These are phyloP conservation scores for Claviceps citrina DNA, from an alignment of 2,329 filamentous ascomycete genomes.

Conservation along the genomic window DNA sequence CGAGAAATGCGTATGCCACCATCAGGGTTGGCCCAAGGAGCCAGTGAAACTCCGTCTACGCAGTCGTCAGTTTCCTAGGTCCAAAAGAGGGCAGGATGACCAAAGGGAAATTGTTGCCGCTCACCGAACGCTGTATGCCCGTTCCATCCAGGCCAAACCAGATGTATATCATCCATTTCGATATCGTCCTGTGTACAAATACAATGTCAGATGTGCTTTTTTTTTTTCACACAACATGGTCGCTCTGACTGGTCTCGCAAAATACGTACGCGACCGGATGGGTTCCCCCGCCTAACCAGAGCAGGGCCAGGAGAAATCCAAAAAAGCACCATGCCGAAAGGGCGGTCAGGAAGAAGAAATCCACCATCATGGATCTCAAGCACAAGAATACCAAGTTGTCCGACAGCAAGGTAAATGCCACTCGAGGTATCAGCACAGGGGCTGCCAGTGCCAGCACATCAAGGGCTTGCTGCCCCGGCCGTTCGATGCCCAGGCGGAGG, in stretches of 20 bases:
- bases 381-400: conserved; percentile 76
- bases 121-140: conserved; percentile 41
- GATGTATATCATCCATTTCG: conserved; percentile 86
- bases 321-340: conserved; percentile 72
- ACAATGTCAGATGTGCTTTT: not conserved
- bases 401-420: conserved; percentile 71
- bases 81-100: not conserved
- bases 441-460: conserved; percentile 69
- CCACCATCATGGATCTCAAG: conserved; percentile 68
- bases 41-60: conserved; percentile 55
- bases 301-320: conserved; percentile 64
- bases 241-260: no score
- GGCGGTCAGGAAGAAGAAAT: conserved; percentile 64
- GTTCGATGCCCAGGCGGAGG: conserved; percentile 32
- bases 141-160: conserved; percentile 77
- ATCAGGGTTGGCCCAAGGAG: conserved; percentile 66
- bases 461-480: conserved; percentile 48
- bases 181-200: conserved; percentile 42
- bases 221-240: no score
- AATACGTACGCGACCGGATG: conserved; percentile 40
- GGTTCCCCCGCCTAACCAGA: conserved; percentile 56
- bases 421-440: conserved; percentile 59
- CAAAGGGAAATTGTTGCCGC: conserved; percentile 7
- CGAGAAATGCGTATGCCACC: conserved; percentile 71
- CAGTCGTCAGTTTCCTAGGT: not conserved